Evolutionary conservation across 768 basidiomycete genomes (phyloP), one percentile per base, ranked within the genome.

Genomic region (Pisolithus microcarpus): DNA sequence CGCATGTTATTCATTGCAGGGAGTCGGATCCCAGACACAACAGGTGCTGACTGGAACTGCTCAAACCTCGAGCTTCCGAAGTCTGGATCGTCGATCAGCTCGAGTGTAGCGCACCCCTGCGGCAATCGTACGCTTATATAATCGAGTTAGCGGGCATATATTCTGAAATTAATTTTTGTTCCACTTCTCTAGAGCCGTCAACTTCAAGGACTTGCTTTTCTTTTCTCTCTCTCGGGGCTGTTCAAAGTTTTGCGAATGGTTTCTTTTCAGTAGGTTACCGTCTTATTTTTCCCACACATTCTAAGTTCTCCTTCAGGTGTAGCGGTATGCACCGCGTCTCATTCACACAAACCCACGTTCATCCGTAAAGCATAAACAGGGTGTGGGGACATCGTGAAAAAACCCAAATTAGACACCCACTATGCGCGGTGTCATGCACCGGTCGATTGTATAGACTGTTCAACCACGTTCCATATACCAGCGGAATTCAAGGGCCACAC

Each of bases 341-440:
- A 36, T 21, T 15, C 24, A 10, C 37, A 38, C n/a, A 38, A 4
- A 13, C 18, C 16, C 23, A 45, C 31, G 23, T 16, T 57, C 34
- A 50, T 15, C 13, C 39, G 26, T 43, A 4, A 48, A 15, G 46
- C 34, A 40, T 43, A 43, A 49, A 37, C 52, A 89, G 90, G 65
- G 34, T 96, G 93, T 65, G 72, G 77, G 47, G 93, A 96, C 58
- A 84, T 91, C 9, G 83, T 95, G 26, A 96, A 91, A 68, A 96
- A 96, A 61, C 93, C 93, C 11, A 92, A 93, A 66, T 77, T 96
- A 1, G 91, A 95, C 66, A 80, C 84, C 62, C 92, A 95, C 60
- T 56, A 64, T 43, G 64, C 60, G 26, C 71, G 76, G 42, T 91
- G 87, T 60, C 71, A 81, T 50, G 58, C 78, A 2, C 79, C 84